A percentile compares a stretch with the other conserved stretches of the same genome.
Evolutionary conservation across 1,284 basidiomycete species (phyloP).

Genomic region (Coriolopsis trogii): DNA sequence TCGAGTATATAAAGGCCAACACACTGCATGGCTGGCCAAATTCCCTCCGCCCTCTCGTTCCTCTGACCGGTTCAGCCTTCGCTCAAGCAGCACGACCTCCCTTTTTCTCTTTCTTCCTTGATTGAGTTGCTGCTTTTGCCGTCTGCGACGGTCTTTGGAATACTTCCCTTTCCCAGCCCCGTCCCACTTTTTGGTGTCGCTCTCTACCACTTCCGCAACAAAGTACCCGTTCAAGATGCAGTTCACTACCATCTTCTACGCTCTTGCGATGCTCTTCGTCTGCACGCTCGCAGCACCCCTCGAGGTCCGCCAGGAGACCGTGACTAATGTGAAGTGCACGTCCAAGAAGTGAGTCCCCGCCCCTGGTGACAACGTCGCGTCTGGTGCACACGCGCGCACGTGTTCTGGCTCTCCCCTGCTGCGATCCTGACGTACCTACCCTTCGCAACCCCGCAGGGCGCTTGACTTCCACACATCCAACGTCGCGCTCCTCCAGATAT

Average conservation of each 20-base stretch:
- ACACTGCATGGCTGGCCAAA: not conserved
- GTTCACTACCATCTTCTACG: conserved; percentile 23
- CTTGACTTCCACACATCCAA: conserved; percentile 37
- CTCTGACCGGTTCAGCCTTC: conserved; percentile 25
- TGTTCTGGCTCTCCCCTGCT: too few relatives aligned
- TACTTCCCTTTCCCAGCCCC: conserved; percentile 4
- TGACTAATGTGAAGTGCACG: conserved; percentile 30
- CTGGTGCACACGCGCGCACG: too few relatives aligned
- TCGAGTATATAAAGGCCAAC: conserved; percentile 4
- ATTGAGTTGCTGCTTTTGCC: conserved; percentile 22
- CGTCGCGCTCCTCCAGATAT: conserved; percentile 37
- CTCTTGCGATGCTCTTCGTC: conserved; percentile 20
- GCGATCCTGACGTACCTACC: not conserved
- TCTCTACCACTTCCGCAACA: not conserved
- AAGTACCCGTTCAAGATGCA: conserved; percentile 15
- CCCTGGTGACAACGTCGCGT: too few relatives aligned
- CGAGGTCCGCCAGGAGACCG: conserved; percentile 26
- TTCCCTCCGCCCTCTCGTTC: conserved; percentile 10
- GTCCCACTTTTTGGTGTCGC: conserved; percentile 2
- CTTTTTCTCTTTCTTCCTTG: conserved; percentile 12
- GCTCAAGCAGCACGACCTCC: conserved; percentile 19
- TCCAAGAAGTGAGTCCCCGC: conserved; percentile 12
- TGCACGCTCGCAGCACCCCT: conserved; percentile 31
- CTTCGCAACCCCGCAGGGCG: conserved; percentile 21
- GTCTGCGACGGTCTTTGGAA: conserved; percentile 27